Conservation (phyloP, 225 moss, liverwort and hornwort genomes). For the Physcomitrium patens region DNA sequence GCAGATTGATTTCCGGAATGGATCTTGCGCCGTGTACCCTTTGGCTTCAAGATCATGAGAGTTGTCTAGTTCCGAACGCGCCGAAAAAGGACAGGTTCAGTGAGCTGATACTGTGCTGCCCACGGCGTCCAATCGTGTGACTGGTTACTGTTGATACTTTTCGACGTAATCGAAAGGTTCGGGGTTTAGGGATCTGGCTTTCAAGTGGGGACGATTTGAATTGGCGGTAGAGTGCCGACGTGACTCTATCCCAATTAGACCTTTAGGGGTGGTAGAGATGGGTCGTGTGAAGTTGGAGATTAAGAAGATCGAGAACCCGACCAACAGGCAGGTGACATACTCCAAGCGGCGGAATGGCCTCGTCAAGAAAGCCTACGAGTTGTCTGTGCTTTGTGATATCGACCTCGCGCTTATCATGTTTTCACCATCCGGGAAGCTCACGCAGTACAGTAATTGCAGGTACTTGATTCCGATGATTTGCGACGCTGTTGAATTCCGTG, state of each 20-base stretch:
- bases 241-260: too few relatives aligned
- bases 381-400: conserved; percentile 62
- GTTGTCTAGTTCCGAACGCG: background rate
- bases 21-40: background rate
- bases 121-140: conserved; percentile 16
- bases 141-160: background rate
- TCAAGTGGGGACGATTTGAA: too few relatives aligned
- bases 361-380: conserved; percentile 59
- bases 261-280: conserved; percentile 29
- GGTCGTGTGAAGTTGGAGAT: conserved; percentile 65
- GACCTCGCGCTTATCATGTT: conserved; percentile 60
- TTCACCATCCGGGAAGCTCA: conserved; percentile 57
- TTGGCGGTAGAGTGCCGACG: too few relatives aligned
- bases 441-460: conserved; percentile 63
- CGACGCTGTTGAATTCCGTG: too few relatives aligned
- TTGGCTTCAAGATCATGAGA: conserved; percentile 5
- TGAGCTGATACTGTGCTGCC: background rate
- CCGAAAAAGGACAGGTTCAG: too few relatives aligned
- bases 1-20: conserved; percentile 1
- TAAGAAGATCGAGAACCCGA: conserved; percentile 67
- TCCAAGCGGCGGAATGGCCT: conserved; percentile 62
- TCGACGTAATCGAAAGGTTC: too few relatives aligned
- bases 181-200: too few relatives aligned
- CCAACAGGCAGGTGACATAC: conserved; percentile 62
- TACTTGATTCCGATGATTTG: background rate